phyloP scores from a whole-genome alignment of 1,284 basidiomycete species.

The Hypsizygus ulmarius region DNA sequence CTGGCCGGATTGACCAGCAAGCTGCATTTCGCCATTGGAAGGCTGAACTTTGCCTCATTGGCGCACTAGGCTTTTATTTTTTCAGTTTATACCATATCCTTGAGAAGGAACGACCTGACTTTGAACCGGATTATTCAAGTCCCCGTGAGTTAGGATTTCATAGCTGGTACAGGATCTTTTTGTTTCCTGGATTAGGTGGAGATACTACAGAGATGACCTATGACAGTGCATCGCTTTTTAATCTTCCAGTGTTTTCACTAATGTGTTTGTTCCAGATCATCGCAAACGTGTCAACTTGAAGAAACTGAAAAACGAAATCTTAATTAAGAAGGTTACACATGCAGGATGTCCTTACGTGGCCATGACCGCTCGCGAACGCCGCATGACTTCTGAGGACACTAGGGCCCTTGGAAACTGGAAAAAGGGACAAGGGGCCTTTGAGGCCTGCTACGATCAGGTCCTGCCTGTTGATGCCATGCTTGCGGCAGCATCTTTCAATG shows the following conservation, averaged over 20 bases:
- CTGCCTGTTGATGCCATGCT: conserved; percentile 29
- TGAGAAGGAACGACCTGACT: background rate
- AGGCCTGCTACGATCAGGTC: conserved; percentile 24
- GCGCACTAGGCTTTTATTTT: conserved; percentile 2
- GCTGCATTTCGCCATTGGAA: background rate
- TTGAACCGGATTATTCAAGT: background rate
- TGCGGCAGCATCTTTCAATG: conserved; percentile 30
- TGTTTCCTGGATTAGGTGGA: conserved; percentile 1
- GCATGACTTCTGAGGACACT: conserved; percentile 18
- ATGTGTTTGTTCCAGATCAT: conserved; percentile 13
- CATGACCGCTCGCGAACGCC: conserved; percentile 19
- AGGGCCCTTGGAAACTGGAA: conserved; percentile 29
- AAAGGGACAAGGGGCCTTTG: conserved; percentile 5
- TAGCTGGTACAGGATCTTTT: background rate
- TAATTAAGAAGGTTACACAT: conserved; percentile 24
- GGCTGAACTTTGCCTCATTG: conserved; percentile 2
- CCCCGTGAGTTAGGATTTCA: background rate
- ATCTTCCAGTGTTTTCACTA: background rate
- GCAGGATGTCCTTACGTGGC: conserved; percentile 22
- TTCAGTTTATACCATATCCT: background rate
- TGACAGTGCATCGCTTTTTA: conserved; percentile 19
- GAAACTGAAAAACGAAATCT: conserved; percentile 20
- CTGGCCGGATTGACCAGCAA: conserved; percentile 14
- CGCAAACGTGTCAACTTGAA: conserved; percentile 19
- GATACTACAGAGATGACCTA: conserved; percentile 23